A percentile compares a stretch with the other conserved stretches of the same genome.
Evolutionary conservation across 345 rosid species (phyloP).

Genomic region (Capsella bursapastoris): DNA sequence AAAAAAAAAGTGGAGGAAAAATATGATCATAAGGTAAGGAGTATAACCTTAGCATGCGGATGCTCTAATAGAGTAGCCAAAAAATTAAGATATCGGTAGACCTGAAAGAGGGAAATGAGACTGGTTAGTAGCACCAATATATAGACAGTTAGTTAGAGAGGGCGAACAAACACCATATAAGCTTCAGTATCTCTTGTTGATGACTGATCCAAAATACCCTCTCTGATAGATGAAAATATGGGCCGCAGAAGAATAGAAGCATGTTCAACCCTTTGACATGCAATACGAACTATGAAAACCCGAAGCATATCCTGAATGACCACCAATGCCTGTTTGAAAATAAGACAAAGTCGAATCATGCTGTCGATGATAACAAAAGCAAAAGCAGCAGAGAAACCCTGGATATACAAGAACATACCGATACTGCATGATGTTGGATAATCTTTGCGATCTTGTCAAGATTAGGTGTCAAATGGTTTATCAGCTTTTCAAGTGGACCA

Average conservation of each 20-base stretch:
- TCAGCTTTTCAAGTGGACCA: slow-evolving; percentile 72
- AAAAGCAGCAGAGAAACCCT: slow-evolving; percentile 33
- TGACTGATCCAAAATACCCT: slow-evolving; percentile 53
- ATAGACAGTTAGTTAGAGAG: slow-evolving; percentile 32
- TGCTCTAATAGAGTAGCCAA: slow-evolving; percentile 84
- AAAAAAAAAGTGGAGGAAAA: slow-evolving; percentile 6
- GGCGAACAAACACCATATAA: slow-evolving; percentile 68
- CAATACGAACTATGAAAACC: slow-evolving; percentile 83
- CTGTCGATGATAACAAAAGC: slow-evolving; percentile 33
- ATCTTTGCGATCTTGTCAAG: slow-evolving; percentile 87
- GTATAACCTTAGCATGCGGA: slow-evolving; percentile 76
- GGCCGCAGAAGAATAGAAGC: slow-evolving; percentile 80
- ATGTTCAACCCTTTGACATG: slow-evolving; percentile 73
- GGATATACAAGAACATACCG: slow-evolving; percentile 63
- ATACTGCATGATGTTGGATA: slow-evolving; percentile 87
- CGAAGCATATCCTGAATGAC: slow-evolving; percentile 97
- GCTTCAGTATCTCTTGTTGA: slow-evolving; percentile 61
- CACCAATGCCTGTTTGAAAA: slow-evolving; percentile 64
- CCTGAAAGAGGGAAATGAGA: slow-evolving; percentile 54
- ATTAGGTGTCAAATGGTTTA: slow-evolving; percentile 75
- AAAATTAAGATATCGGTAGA: slow-evolving; percentile 73
- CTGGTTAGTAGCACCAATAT: slow-evolving; percentile 32
- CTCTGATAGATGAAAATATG: slow-evolving; percentile 65
- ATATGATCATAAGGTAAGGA: slow-evolving; percentile 32
- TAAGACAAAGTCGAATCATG: slow-evolving; percentile 33